phyloP scores from a whole-genome alignment of 2,329 filamentous ascomycete species.

The Epichloe hybrida region DNA sequence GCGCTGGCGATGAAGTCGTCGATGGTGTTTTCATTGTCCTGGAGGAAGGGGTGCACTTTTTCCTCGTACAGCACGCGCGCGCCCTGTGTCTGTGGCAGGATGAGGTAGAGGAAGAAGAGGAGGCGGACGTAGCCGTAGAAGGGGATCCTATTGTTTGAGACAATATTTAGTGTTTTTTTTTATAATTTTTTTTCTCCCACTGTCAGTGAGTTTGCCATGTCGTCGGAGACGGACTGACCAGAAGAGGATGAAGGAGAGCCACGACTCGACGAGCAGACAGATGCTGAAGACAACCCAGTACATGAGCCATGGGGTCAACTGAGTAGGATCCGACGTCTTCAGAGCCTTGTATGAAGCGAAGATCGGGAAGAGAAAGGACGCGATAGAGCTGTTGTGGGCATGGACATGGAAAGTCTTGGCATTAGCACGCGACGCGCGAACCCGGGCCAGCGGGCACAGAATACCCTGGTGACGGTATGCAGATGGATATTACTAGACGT shows the following conservation, averaged over 20 bases:
- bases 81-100: conserved; percentile 94
- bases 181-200: too few species aligned
- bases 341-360: conserved; percentile 98
- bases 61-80: conserved; percentile 74
- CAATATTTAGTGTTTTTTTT: background rate
- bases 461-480: conserved; percentile 9
- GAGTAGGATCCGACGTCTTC: conserved; percentile 76
- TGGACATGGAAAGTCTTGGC: background rate
- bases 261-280: conserved; percentile 70
- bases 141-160: conserved; percentile 49
- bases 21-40: conserved; percentile 75
- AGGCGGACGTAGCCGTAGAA: conserved; percentile 91
- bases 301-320: conserved; percentile 95
- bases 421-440: conserved; percentile 2
- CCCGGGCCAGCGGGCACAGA: background rate
- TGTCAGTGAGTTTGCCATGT: too few species aligned
- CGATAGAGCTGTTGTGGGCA: conserved; percentile 49
- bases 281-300: conserved; percentile 93
- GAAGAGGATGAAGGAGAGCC: conserved; percentile 71
- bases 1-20: conserved; percentile 75
- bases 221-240: conserved; percentile 39
- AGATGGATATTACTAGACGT: conserved; percentile 24
- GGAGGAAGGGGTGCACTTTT: conserved; percentile 77
- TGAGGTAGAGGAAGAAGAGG: conserved; percentile 79
- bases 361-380: conserved; percentile 84